Evolutionary conservation across 2,329 filamentous ascomycete species (phyloP).

Genomic region (Talaromyces sp.): DNA sequence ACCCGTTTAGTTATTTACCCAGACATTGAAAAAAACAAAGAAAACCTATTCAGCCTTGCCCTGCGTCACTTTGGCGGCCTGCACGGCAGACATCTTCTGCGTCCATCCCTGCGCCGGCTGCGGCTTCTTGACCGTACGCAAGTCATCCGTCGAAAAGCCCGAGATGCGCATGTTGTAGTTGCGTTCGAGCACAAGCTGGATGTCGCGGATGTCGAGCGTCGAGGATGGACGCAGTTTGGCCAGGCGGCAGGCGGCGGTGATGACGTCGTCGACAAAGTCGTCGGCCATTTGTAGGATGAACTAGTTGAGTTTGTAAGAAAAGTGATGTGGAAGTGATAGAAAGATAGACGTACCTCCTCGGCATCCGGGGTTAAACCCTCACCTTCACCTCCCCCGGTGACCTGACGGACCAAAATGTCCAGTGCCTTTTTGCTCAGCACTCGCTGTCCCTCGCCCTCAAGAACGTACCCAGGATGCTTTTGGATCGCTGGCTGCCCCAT

Average conservation of each 20-base stretch:
- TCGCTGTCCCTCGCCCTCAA: slow-evolving; percentile 87
- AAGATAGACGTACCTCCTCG: slow-evolving; percentile 69
- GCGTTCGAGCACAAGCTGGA: slow-evolving; percentile 76
- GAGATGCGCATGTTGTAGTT: slow-evolving; percentile 90
- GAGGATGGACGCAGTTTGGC: slow-evolving; percentile 90
- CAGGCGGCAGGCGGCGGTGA: slow-evolving; percentile 80
- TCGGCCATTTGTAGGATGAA: slow-evolving; percentile 85
- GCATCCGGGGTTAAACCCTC: slow-evolving; percentile 85
- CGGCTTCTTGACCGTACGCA: slow-evolving; percentile 89
- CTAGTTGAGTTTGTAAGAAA: slow-evolving; percentile 43
- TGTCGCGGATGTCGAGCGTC: slow-evolving; percentile 80
- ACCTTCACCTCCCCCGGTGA: slow-evolving; percentile 73
- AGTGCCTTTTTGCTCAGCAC: slow-evolving; percentile 98
- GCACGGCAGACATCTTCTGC: slow-evolving; percentile 93
- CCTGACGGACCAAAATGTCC: slow-evolving; percentile 89
- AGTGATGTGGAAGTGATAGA: not conserved
- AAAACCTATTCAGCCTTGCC: slow-evolving; percentile 32
- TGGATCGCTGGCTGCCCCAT: slow-evolving; percentile 82
- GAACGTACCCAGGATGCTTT: slow-evolving; percentile 75
- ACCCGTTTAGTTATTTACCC: not conserved
- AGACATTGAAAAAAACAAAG: not conserved
- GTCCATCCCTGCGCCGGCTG: slow-evolving; percentile 86
- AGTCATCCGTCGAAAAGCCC: slow-evolving; percentile 88
- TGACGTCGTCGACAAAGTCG: slow-evolving; percentile 88
- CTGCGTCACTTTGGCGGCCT: slow-evolving; percentile 73